Conservation (phyloP, 305 asterid species). For the Petunia hybrid region DNA sequence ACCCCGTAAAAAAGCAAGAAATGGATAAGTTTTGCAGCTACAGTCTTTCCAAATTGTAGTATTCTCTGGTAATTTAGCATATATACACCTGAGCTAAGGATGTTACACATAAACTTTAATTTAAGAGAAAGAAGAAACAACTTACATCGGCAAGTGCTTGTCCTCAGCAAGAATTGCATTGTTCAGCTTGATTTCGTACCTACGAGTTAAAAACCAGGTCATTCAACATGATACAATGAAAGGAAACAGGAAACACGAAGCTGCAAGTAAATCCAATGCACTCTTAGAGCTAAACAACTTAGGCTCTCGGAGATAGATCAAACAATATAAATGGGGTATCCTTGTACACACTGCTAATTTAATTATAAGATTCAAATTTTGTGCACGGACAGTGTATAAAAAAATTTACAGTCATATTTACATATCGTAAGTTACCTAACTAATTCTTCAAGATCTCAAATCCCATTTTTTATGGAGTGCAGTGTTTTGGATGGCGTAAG, state of each 20-base stretch:
- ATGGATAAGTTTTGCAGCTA: neutral
- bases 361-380: too few relatives aligned
- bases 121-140: neutral
- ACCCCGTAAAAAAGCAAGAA: neutral
- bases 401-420: too few relatives aligned
- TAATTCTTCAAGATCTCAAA: too few relatives aligned
- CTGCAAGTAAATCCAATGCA: neutral
- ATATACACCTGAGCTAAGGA: neutral
- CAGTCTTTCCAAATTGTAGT: neutral
- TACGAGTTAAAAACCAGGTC: slow-evolving; percentile 37
- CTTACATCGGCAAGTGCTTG: slow-evolving; percentile 88
- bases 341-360: too few relatives aligned
- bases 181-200: slow-evolving; percentile 71
- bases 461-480: too few relatives aligned
- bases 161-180: slow-evolving; percentile 96
- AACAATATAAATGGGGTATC: neutral
- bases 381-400: too few relatives aligned
- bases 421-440: too few relatives aligned
- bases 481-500: too few relatives aligned
- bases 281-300: neutral
- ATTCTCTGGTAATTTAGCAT: neutral
- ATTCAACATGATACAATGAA: slow-evolving; percentile 4
- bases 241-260: slow-evolving; percentile 9
- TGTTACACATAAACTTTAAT: neutral
- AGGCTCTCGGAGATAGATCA: neutral